A percentile compares a stretch with the other conserved stretches of the same genome.
Conservation (phyloP, 1,284 basidiomycete genomes). For the Naganishia albida region DNA sequence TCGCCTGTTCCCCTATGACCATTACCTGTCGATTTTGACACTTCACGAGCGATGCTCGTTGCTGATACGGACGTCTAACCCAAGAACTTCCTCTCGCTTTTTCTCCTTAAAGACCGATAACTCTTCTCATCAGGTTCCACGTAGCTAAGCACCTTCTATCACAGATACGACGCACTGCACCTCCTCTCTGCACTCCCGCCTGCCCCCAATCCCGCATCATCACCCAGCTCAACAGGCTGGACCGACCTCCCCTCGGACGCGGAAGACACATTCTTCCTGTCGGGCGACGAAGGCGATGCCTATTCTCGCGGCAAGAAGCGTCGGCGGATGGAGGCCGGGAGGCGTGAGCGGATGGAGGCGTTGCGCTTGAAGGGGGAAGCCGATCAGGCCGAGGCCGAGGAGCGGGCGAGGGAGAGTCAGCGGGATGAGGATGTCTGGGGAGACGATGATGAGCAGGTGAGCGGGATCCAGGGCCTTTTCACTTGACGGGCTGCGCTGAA, state of each 20-base stretch:
- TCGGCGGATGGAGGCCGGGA: slow-evolving; percentile 61
- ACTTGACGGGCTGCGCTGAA: background rate
- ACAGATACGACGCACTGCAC: slow-evolving; percentile 76
- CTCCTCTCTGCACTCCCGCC: slow-evolving; percentile 59
- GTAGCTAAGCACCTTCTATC: slow-evolving; percentile 28
- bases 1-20: background rate
- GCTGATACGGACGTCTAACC: background rate
- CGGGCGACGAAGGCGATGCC: slow-evolving; percentile 61
- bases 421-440: slow-evolving; percentile 61
- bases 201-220: slow-evolving; percentile 30
- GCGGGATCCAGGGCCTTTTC: slow-evolving; percentile 20
- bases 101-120: background rate
- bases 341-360: slow-evolving; percentile 66
- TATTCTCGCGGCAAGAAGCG: slow-evolving; percentile 67
- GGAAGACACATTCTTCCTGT: slow-evolving; percentile 77
- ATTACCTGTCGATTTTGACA: background rate
- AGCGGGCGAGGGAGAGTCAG: slow-evolving; percentile 51
- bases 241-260: slow-evolving; percentile 76
- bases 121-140: no score
- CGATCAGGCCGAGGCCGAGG: slow-evolving; percentile 40
- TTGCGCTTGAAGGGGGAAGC: slow-evolving; percentile 50
- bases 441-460: slow-evolving; percentile 71
- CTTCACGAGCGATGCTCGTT: no score
- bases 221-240: slow-evolving; percentile 60
- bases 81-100: no score